Evolutionary conservation across 768 basidiomycete genomes (phyloP), one percentile per base, ranked within the genome.

Genomic region (Kwoniella heveanensis): DNA sequence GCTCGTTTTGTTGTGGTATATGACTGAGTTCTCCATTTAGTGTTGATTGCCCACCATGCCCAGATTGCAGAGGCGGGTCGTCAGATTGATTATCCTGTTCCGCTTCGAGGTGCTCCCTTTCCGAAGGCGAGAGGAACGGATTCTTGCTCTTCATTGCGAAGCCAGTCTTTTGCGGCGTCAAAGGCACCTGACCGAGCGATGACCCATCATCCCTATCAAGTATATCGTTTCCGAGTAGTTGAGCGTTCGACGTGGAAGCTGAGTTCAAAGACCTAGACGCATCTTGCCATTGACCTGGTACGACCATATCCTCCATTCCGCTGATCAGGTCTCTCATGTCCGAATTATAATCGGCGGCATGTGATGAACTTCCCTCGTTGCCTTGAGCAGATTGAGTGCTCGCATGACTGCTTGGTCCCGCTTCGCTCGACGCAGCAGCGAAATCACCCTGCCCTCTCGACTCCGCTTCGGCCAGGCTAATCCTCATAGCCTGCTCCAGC

Each of bases 401-500:
- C 5, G 49, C 55, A 24, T 48, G 57, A 24, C n/a, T 24, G 9
- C 68, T 67, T 1, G 68, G 60, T 19, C 65, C 67, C n/a, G 62
- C 60, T 24, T 62, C 30, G n/a, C 29, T 53, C 44, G 29, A 49
- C 25, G 39, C 47, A 15, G 9, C 26, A 13, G 2, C 57, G 21
- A 44, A 21, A 1, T 26, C 12, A 4, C 55, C 48, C 37, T 39
- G 36, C 15, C 36, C 54, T 26, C 21, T 22, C 49, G 57, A 21
- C 54, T 70, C 71, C 2, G 65, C 62, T 32, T 71, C 75, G 8
- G 65, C 69, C 15, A 76, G 50, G 55, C 74, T 76, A 27, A 71
- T 29, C 24, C 70, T 49, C 64, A 76, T 67, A 2, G 73, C 78
- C 56, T 77, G 70, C 47, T 76, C 74, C 30, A 76, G 25, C 46